Conservation (phyloP, 805 yeast species). For the Candida stauntonica region DNA sequence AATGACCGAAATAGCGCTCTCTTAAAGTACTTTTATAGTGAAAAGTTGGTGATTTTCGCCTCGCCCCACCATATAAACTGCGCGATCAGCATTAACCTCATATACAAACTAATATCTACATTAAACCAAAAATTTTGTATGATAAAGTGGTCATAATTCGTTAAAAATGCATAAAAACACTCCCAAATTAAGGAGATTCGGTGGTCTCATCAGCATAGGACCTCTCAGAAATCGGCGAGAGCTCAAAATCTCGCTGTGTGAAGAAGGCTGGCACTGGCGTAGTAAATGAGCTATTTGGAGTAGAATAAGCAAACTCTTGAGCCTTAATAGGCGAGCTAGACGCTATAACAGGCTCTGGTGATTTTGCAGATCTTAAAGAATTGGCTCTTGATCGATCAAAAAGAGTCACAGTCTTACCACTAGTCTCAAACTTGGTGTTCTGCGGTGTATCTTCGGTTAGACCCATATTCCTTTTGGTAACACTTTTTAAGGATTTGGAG, state of each 20-base stretch:
- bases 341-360: no score
- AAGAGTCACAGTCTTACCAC: constrained; percentile 37
- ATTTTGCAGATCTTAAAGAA: constrained; percentile 1
- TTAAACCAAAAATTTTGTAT: no score
- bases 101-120: no score
- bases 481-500: constrained; percentile 20
- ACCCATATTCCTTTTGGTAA: constrained; percentile 12
- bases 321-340: no score
- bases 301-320: constrained; percentile 12
- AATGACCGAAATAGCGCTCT: no score
- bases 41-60: background rate
- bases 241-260: constrained; percentile 18
- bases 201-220: constrained; percentile 21
- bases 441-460: constrained; percentile 26
- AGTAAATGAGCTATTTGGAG: constrained; percentile 23
- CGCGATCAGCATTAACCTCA: no score
- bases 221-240: constrained; percentile 28
- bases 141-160: no score
- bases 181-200: background rate
- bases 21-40: no score
- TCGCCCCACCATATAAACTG: no score
- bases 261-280: constrained; percentile 21
- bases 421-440: constrained; percentile 33
- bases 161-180: background rate
- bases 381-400: constrained; percentile 24